These are phyloP conservation scores for Suaeda aralocaspica DNA, from an alignment of 148 eudicot species.

Conservation along the genomic window DNA sequence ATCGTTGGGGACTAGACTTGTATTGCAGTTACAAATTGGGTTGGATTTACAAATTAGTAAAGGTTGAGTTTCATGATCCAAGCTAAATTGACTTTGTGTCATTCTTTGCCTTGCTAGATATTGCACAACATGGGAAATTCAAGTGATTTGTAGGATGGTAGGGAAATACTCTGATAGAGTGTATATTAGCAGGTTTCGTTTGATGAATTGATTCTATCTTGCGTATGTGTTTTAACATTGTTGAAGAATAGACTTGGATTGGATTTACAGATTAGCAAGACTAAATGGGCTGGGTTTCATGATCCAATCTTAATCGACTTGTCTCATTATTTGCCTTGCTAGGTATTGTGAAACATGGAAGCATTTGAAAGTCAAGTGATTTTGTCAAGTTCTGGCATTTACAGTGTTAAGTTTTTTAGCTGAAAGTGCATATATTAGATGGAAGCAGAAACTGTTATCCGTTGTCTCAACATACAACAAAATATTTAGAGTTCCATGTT, in stretches of 20 bases:
- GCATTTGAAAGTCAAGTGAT: background rate
- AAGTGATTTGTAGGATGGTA: background rate
- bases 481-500: conserved; percentile 51
- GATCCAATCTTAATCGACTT: background rate
- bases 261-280: background rate
- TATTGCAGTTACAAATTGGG: too few species aligned
- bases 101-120: background rate
- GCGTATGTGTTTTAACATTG: background rate
- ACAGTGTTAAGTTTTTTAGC: conserved; percentile 4
- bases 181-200: background rate
- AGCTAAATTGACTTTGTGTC: background rate
- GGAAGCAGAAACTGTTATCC: conserved; percentile 34
- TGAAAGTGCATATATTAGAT: conserved; percentile 46
- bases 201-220: background rate
- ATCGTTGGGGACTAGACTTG: too few species aligned
- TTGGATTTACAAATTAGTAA: background rate
- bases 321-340: background rate
- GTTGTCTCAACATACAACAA: conserved; percentile 28
- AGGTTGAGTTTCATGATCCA: background rate
- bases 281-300: background rate
- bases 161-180: background rate
- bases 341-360: conserved; percentile 6
- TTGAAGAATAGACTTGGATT: too few species aligned
- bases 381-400: conserved; percentile 11
- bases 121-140: conserved; percentile 2